Base-by-base conservation (phyloP, 1,284 basidiomycete species). In the Tilletia walkeri region DNA sequence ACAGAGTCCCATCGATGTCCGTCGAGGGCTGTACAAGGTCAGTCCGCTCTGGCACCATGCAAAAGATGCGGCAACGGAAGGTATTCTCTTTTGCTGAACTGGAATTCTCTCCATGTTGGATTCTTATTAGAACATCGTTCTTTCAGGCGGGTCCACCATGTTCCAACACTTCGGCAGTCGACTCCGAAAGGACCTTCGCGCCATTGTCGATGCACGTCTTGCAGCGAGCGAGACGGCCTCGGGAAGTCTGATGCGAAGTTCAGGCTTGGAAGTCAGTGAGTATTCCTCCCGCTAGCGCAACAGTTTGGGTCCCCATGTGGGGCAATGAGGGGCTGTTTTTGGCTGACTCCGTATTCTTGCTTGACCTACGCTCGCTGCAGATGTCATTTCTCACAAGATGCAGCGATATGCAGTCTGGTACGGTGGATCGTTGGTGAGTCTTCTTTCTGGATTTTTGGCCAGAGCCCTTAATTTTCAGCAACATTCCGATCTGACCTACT, bases 341-440 rank as follows among this genome's bases (percentile, higher is more conserved):
- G 6, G 20, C 50, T 53, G 10, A 53, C 3, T 18, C 12, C 7
- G 20, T 53, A 9, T 24, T 4, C 20, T 45, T 45, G 9, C 41
- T 30, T 30, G 24, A 30, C 24, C 1, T 30, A 30, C 24, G 24
- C 50, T 18, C 16, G 12, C n/a, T 18, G 92, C 53, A 94, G 94
- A 98, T 73, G 96, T 99, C 80, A 97, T 99, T 81, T 92, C 92
- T 10, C 96, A 99, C 88, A 98, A 96, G 86, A 91, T 94, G 78
- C 96, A 99, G 87, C 88, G 95, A 70, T 93, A 96, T 80, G 95
- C 95, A 14, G 96, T 99, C 24, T 99, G 95, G 95, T 99, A 94
- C 81, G 96, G 96, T 79, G 96, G 96, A 50, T 94, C 92, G 4
- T 88, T 99, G 61, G 88, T 97, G 80, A 49, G 45, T 39, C 16